Percentiles rank a stretch among this genome's conserved stretches.
Conservation (phyloP, 2,329 filamentous ascomycete species). For the Phialophora tarda region DNA sequence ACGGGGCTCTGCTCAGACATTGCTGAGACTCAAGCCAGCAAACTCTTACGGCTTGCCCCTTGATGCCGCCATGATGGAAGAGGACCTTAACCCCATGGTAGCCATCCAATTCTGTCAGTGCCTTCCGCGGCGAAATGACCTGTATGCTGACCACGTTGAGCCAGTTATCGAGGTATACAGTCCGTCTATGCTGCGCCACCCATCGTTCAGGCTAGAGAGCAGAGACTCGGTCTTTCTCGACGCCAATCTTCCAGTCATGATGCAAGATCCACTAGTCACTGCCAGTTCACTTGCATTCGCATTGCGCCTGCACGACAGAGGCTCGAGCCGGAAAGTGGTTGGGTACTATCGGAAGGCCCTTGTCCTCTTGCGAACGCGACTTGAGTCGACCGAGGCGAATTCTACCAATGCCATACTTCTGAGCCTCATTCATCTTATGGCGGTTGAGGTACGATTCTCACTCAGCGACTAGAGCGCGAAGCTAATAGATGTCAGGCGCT, state of each 20-base stretch:
- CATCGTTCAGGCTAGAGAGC: constrained; percentile 6
- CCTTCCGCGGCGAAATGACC: neutral
- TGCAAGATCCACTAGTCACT: constrained; percentile 18
- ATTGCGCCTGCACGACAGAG: constrained; percentile 5
- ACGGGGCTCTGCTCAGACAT: neutral
- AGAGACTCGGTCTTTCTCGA: constrained; percentile 10
- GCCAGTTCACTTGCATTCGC: constrained; percentile 7
- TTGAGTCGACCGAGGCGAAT: neutral
- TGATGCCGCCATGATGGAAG: constrained; percentile 8
- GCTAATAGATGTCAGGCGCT: constrained; percentile 5
- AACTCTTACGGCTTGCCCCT: constrained; percentile 14
- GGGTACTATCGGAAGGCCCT: constrained; percentile 10
- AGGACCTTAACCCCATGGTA: constrained; percentile 7
- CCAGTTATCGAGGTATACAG: constrained; percentile 17
- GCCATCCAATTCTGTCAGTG: constrained; percentile 18
- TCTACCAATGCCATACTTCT: constrained; percentile 12
- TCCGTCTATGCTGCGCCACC: constrained; percentile 15
- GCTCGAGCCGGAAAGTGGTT: constrained; percentile 3
- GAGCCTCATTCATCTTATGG: constrained; percentile 18
- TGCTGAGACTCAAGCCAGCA: constrained; percentile 11
- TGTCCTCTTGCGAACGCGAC: constrained; percentile 4
- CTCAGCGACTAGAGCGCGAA: too few relatives aligned
- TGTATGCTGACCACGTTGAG: neutral
- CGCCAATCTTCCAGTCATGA: constrained; percentile 10
- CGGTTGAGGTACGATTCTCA: constrained; percentile 11